These are phyloP conservation scores for Gonium pectorale DNA, from an alignment of 139 green algal species.

Conservation along the genomic window DNA sequence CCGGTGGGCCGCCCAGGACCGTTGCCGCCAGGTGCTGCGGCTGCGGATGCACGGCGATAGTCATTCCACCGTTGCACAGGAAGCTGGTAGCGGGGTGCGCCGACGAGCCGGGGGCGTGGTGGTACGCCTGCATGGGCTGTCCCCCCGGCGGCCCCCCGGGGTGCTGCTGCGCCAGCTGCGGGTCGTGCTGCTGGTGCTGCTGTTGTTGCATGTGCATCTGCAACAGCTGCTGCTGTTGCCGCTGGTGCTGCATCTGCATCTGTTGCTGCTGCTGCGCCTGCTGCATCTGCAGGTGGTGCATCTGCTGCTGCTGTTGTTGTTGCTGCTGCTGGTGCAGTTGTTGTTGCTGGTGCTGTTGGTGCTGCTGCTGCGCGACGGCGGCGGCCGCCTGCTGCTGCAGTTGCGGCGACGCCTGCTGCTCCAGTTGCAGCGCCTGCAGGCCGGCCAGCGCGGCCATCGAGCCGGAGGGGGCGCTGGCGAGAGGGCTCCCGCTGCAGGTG, in stretches of 20 bases:
- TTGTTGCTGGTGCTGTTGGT: background rate
- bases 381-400: background rate
- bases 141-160: too few relatives aligned
- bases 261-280: background rate
- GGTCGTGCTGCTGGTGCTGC: background rate
- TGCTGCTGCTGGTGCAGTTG: background rate
- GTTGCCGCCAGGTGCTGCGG: too few relatives aligned
- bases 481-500: background rate
- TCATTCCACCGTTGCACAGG: too few relatives aligned
- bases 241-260: slow-evolving; percentile 1
- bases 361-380: background rate
- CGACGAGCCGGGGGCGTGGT: too few relatives aligned
- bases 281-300: background rate
- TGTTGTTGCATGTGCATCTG: background rate
- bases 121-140: too few relatives aligned
- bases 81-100: too few relatives aligned
- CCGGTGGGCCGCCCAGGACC: too few relatives aligned
- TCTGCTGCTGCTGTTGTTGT: background rate
- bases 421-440: slow-evolving; percentile 28
- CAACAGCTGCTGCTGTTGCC: background rate
- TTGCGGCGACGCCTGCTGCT: background rate
- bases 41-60: too few relatives aligned
- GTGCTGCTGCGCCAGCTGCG: too few relatives aligned
- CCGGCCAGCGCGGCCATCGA: background rate
- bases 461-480: background rate